These are phyloP conservation scores for Boletales sp. DNA, from an alignment of 768 basidiomycete species.

Conservation along the genomic window DNA sequence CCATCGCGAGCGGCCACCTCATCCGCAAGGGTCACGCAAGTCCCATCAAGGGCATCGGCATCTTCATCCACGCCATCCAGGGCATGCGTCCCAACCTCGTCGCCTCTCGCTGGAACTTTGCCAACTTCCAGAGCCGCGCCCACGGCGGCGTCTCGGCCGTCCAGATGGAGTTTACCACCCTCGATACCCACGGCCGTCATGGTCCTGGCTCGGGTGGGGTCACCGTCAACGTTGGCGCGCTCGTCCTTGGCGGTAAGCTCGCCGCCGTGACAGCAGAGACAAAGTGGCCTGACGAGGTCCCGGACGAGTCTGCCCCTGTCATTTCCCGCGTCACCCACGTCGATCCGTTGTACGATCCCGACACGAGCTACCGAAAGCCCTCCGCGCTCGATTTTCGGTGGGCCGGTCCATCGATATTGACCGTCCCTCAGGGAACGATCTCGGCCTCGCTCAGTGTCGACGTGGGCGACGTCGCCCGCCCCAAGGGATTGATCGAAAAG, in stretches of 20 bases:
- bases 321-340: constrained; percentile 67
- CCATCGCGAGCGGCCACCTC: constrained; percentile 60
- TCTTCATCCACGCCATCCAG: constrained; percentile 95
- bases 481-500: constrained; percentile 82
- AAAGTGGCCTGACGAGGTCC: constrained; percentile 62
- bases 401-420: constrained; percentile 63
- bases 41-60: constrained; percentile 60
- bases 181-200: constrained; percentile 69
- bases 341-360: constrained; percentile 58
- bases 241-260: constrained; percentile 79
- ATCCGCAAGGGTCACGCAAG: constrained; percentile 61
- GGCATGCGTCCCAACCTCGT: constrained; percentile 96
- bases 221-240: constrained; percentile 78
- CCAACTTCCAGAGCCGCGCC: constrained; percentile 76
- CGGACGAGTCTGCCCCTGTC: constrained; percentile 44
- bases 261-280: constrained; percentile 78
- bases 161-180: constrained; percentile 95
- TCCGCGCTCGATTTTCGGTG: constrained; percentile 68
- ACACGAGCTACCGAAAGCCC: constrained; percentile 81
- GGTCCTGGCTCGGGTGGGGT: constrained; percentile 81
- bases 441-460: constrained; percentile 55
- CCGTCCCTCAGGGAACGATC: constrained; percentile 49
- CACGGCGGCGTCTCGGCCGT: constrained; percentile 78
- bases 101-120: constrained; percentile 95
- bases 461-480: constrained; percentile 53